Percentiles rank a stretch among this genome's conserved stretches.
These are phyloP conservation scores for Phytopythium cucurbitacearum DNA, from an alignment of 352 stramenopile species.

Conservation along the genomic window DNA sequence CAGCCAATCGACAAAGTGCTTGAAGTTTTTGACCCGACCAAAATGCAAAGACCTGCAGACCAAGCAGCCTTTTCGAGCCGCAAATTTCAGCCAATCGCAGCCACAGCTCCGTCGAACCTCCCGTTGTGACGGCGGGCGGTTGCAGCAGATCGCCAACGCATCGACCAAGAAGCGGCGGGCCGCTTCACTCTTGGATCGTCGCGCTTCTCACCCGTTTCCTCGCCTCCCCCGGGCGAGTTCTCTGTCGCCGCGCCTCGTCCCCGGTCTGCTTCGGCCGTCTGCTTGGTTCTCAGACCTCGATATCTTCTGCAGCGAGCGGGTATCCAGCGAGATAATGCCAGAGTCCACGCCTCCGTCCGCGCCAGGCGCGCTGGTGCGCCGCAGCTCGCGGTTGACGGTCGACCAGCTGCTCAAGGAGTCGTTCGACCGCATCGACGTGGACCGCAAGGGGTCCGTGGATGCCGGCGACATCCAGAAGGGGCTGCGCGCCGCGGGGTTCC, in stretches of 20 bases:
- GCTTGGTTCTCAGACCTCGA: too few relatives aligned
- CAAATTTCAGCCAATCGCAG: conserved; percentile 1
- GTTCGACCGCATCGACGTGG: conserved; percentile 70
- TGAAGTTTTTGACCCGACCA: conserved; percentile 3
- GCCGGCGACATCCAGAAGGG: conserved; percentile 73
- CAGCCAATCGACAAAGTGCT: background rate
- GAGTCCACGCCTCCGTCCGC: background rate
- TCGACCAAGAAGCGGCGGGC: background rate
- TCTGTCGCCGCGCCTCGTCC: background rate
- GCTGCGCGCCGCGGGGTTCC: conserved; percentile 54
- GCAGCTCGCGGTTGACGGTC: conserved; percentile 76
- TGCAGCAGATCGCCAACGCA: background rate
- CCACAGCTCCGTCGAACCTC: too few relatives aligned
- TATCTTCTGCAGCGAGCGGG: too few relatives aligned
- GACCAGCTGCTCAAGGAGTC: conserved; percentile 67
- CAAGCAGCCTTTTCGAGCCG: background rate
- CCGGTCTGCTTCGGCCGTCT: too few relatives aligned
- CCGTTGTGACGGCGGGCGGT: too few relatives aligned
- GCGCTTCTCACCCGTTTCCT: too few relatives aligned
- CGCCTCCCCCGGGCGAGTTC: too few relatives aligned
- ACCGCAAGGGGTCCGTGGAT: conserved; percentile 66
- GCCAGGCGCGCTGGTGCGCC: conserved; percentile 45
- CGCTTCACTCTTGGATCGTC: too few relatives aligned
- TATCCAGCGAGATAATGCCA: background rate
- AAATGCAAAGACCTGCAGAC: conserved; percentile 1